Evolutionary conservation across 1,284 basidiomycete species (phyloP), one percentile per base, ranked within the genome.

Genomic region (Caloboletus inedulis): DNA sequence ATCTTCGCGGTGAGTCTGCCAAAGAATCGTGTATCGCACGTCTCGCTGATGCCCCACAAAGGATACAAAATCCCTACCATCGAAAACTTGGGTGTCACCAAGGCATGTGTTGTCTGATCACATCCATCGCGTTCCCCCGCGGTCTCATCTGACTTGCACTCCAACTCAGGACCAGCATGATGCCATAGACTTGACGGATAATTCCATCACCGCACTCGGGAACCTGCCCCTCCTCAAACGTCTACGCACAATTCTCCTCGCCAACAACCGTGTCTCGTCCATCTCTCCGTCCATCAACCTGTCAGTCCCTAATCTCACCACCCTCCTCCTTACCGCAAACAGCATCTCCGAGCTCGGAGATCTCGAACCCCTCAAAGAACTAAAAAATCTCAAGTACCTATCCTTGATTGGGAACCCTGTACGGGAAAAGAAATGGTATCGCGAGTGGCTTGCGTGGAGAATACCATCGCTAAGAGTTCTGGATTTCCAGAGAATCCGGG

Each of bases 71-170:
- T 99, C 66, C 94, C 95, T 42, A 86, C 91, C 48, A 99, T 99
- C 69, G 97, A 99, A 85, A 99, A 99, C 79, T 80, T 99, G 62
- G 97, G 95, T 77, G 94, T 98, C 66, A 97, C 91, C 72, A 92
- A 81, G 82, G 94, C 83, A 74, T 70, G 65, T 53, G 34, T 55
- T 37, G 51, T 58, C 51, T 51, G 53, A 70, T 68, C 58, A 46
- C 19, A 41, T 43, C 40, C 47, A 51, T 56, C 51, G 42, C 34
- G 34, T 21, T 35, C 7, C 42, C 34, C 13, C 23, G 34, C 53
- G 40, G 50, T 54, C 58, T 58, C 57, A 61, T 34, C 45, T 49
- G 25, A 53, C 49, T 34, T 40, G 27, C 23, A 31, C 52, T 18
- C 21, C 3, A 48, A 37, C 44, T 36, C 53, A 92, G 86, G 89